Percentiles rank a stretch among this genome's conserved stretches.
Conservation (phyloP, 1,139 yeast species). For the Nakaseomyces glabratus region DNA sequence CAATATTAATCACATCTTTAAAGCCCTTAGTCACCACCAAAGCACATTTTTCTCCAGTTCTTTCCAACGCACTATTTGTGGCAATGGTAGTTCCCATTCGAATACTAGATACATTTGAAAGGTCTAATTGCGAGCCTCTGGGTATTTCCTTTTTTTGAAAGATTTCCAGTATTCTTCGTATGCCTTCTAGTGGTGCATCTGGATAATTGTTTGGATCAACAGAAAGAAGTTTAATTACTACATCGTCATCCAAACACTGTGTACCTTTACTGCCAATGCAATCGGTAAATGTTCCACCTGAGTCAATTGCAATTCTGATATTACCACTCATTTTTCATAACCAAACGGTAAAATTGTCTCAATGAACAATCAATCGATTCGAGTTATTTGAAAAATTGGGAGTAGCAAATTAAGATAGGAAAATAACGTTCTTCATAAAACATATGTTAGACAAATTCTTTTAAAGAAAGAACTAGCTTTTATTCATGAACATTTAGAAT, state of each 20-base stretch:
- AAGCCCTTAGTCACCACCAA: constrained; percentile 46
- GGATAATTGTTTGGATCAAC: constrained; percentile 79
- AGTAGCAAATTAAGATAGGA: no score
- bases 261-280: constrained; percentile 44
- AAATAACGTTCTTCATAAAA: no score
- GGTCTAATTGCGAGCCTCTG: constrained; percentile 39
- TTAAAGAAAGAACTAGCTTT: no score
- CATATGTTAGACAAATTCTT: no score
- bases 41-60: constrained; percentile 46
- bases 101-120: constrained; percentile 45
- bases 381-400: no score
- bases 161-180: constrained; percentile 61
- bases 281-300: constrained; percentile 90
- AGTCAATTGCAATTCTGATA: constrained; percentile 38
- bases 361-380: no score
- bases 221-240: constrained; percentile 61
- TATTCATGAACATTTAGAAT: no score
- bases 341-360: not conserved
- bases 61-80: constrained; percentile 55
- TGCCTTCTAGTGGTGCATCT: constrained; percentile 91
- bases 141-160: constrained; percentile 44
- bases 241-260: constrained; percentile 39
- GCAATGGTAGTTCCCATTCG: constrained; percentile 81
- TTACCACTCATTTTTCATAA: constrained; percentile 1
- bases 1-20: constrained; percentile 52